phyloP scores from a whole-genome alignment of 208 protist genomes.

The Leishmania amazonensis region DNA sequence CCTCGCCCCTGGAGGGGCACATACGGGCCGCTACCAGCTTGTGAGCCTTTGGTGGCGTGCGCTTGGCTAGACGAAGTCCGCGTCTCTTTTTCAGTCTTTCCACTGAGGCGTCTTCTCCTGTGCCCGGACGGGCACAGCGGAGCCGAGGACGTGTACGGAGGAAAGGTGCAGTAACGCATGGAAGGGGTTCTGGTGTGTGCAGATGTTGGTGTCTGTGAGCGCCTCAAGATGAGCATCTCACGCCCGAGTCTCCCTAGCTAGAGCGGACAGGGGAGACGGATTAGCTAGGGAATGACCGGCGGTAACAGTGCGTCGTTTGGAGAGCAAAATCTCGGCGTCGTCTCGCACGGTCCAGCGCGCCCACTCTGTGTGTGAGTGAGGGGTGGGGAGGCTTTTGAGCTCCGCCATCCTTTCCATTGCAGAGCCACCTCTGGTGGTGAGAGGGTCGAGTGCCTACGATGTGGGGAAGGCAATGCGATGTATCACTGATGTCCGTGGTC shows the following conservation, averaged over 20 bases:
- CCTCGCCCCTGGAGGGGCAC: constrained; percentile 16
- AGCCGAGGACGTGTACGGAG: not conserved
- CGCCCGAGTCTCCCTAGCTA: not conserved
- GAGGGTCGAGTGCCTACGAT: no score
- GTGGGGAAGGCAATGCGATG: no score
- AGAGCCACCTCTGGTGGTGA: no score
- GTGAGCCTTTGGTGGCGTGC: constrained; percentile 38
- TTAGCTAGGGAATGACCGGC: not conserved
- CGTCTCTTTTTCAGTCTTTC: not conserved
- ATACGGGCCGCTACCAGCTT: constrained; percentile 31
- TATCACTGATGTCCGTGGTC: not conserved
- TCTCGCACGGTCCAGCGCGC: no score
- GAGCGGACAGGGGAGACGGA: not conserved
- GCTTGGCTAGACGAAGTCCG: constrained; percentile 15
- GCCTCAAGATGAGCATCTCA: not conserved
- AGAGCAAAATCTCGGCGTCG: not conserved
- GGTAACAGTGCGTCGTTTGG: not conserved
- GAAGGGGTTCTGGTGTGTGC: not conserved
- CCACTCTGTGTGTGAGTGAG: no score
- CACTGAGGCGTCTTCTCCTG: not conserved
- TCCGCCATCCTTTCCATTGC: no score
- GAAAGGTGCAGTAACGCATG: not conserved
- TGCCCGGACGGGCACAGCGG: not conserved
- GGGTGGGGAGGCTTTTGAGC: no score
- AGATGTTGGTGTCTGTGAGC: not conserved